Conservation (phyloP, 2,329 filamentous ascomycete genomes). For the Chrysoporthe puriensis region DNA sequence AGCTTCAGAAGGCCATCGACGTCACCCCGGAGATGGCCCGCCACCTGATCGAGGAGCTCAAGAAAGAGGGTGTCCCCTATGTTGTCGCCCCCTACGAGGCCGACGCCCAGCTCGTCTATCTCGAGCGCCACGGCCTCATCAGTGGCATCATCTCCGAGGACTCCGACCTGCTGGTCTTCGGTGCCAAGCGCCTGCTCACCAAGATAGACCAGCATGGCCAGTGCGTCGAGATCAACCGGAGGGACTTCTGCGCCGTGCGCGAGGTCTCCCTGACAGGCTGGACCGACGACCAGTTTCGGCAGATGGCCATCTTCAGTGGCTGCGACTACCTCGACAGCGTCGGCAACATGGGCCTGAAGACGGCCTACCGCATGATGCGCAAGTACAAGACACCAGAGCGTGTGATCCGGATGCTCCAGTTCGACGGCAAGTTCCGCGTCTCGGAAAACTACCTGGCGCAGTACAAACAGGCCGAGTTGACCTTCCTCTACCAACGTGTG, state of each 20-base stretch:
- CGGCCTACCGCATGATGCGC: constrained; percentile 85
- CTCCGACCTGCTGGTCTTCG: constrained; percentile 94
- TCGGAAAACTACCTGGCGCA: constrained; percentile 79
- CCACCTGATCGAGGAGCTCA: constrained; percentile 88
- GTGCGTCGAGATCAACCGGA: constrained; percentile 87
- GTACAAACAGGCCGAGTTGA: constrained; percentile 86
- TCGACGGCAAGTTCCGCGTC: constrained; percentile 83
- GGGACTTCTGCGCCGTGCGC: constrained; percentile 84
- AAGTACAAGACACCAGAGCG: constrained; percentile 88
- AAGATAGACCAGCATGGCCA: constrained; percentile 94
- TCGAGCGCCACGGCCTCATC: constrained; percentile 84
- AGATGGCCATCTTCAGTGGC: constrained; percentile 95
- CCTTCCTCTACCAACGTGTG: constrained; percentile 92
- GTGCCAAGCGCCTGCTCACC: constrained; percentile 85
- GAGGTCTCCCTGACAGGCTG: constrained; percentile 90
- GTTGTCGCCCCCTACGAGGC: constrained; percentile 97
- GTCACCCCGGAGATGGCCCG: constrained; percentile 96
- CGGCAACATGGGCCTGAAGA: constrained; percentile 86
- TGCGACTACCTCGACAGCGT: constrained; percentile 94
- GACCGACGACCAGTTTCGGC: constrained; percentile 88
- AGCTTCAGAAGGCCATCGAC: constrained; percentile 94
- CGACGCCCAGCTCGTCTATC: constrained; percentile 93
- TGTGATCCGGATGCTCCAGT: constrained; percentile 79
- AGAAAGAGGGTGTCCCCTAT: constrained; percentile 77
- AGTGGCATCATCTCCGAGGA: constrained; percentile 93